These are phyloP conservation scores for Paspalum notatum DNA, from an alignment of 176 grass and related monocot genomes.

Conservation along the genomic window DNA sequence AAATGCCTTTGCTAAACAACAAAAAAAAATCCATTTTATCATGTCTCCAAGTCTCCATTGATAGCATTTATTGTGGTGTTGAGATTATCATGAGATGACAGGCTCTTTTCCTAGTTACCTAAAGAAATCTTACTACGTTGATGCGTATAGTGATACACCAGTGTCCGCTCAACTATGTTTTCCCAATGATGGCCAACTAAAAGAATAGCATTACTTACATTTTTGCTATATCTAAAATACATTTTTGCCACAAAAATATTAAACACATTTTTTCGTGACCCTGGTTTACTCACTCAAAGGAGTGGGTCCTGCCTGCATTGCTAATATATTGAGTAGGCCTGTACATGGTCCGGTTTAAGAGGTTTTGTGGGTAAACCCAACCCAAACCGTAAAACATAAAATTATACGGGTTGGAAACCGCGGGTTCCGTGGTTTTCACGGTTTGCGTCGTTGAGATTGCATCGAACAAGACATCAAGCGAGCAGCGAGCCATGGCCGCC, in stretches of 20 bases:
- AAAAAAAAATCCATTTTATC: constrained; percentile 6
- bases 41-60: neutral
- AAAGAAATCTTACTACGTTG: neutral
- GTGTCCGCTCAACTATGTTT: neutral
- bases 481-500: no score
- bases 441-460: no score
- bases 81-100: neutral
- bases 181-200: neutral
- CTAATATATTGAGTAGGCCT: neutral
- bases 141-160: neutral
- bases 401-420: no score
- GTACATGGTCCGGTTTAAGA: no score
- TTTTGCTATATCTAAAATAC: neutral
- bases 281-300: neutral
- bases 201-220: neutral
- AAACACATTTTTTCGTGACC: neutral
- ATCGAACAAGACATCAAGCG: no score
- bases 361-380: no score
- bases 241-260: neutral
- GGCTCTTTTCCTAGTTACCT: neutral
- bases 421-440: no score
- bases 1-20: neutral
- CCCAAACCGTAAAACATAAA: no score
- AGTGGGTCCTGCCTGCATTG: neutral
- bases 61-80: neutral